Evolutionary conservation across 345 rosid genomes (phyloP), one percentile per base, ranked within the genome.

Genomic region (Anacardium occidentale): DNA sequence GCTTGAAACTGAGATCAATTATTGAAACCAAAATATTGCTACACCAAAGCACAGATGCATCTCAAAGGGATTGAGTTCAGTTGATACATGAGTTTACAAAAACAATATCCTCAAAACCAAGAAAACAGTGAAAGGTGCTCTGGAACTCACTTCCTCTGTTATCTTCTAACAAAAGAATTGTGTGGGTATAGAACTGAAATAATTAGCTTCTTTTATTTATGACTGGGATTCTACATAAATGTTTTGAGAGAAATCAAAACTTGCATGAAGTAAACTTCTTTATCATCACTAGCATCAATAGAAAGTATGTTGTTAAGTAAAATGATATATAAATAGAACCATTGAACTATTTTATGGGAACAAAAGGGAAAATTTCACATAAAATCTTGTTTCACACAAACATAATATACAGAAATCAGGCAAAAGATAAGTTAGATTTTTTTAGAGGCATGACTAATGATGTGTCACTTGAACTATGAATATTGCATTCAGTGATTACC

Each of bases 401-500:
- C 20, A 59, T 25, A 58, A 45, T 25, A 64, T 14, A 22, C 29
- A 37, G 25, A 54, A 26, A 32, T 12, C 22, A 40, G 14, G 21
- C 71, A 58, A 26, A 58, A 50, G 4, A 57, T 17, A 20, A 48
- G 15, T 73, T 48, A 13, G 3, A 4, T 45, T 47, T 58, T 7
- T 24, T 50, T 15, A 64, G n/a, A 42, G 42, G n/a, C 13, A 54
- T 45, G 37, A 51, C 11, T 5, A 21, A 17, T 13, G 24, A 12
- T 20, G 53, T 52, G 50, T 52, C 25, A 56, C 54, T 15, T 37
- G 40, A 42, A 62, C 21, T 69, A 44, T 55, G 26, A 34, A 45
- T 32, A 26, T 34, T 57, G 21, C 17, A n/a, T 69, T 44, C 45
- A 59, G 67, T 34, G 34, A 68, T 80, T 78, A 90, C 98, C 98